A percentile compares a stretch with the other conserved stretches of the same genome.
Conservation (phyloP, 768 basidiomycete genomes). For the Galerina marginata region DNA sequence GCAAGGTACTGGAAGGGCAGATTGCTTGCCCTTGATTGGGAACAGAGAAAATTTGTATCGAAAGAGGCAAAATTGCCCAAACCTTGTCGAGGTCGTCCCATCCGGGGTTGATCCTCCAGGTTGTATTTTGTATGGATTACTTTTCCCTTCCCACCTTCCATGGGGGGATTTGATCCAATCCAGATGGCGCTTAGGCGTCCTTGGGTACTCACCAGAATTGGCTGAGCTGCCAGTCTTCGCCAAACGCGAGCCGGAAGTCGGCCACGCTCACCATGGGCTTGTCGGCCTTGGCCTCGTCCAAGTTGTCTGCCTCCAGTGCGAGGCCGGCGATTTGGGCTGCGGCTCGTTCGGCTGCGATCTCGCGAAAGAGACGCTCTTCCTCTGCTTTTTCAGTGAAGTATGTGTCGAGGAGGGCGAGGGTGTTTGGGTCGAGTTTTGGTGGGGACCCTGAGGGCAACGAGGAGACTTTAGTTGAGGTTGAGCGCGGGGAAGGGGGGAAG, state of each 20-base stretch:
- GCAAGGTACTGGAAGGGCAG: slow-evolving; percentile 17
- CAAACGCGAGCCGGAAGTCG: slow-evolving; percentile 47
- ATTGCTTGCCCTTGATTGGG: slow-evolving; percentile 18
- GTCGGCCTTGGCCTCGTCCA: slow-evolving; percentile 20
- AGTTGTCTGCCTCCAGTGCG: slow-evolving; percentile 28
- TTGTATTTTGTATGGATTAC: neutral
- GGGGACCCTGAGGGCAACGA: slow-evolving; percentile 37
- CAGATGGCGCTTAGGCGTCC: neutral
- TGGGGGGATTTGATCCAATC: neutral
- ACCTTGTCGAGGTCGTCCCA: neutral
- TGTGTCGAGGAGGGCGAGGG: slow-evolving; percentile 45
- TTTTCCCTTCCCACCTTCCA: neutral
- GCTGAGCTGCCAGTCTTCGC: slow-evolving; percentile 57
- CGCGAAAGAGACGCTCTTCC: slow-evolving; percentile 47
- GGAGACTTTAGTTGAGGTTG: slow-evolving; percentile 26
- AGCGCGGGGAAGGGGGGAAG: slow-evolving; percentile 32
- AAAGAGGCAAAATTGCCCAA: neutral
- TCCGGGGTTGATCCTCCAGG: neutral
- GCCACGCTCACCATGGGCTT: slow-evolving; percentile 49
- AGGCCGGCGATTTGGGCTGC: slow-evolving; percentile 40
- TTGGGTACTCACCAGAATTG: slow-evolving; percentile 50
- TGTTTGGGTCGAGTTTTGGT: slow-evolving; percentile 39
- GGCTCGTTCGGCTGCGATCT: slow-evolving; percentile 40
- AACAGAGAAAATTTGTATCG: neutral
- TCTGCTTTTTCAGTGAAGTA: slow-evolving; percentile 47